Base-by-base conservation (phyloP, 1,284 basidiomycete species). In the Boletus semigastroideus region DNA sequence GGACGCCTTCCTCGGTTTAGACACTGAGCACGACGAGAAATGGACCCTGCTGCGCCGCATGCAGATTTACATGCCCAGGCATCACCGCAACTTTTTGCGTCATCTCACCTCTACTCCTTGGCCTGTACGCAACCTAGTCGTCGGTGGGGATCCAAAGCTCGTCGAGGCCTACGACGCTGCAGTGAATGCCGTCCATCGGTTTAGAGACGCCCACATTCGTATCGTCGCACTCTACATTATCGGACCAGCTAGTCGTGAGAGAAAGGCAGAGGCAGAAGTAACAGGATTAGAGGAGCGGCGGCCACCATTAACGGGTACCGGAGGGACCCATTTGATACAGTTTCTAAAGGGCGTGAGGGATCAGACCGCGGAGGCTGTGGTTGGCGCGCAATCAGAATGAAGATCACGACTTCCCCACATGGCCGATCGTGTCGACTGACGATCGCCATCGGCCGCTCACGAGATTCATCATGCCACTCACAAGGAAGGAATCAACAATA, bases 1-100 rank as follows among this genome's bases (percentile, higher is more conserved):
- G 42, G 94, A 97, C 67, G 78, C 91, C 42, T 97, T 97, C 74
- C 77, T 98, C 13, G 92, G 92, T 25, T 79, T 96, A 34, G 87
- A 92, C 63, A 84, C 87, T 28, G 51, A 56, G 16, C 20, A 37
- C 11, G 51, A 54, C 9, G 48, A 63, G 27, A 50, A 51, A 14
- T 68, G 62, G 46, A 78, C 77, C 54, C 89, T 94, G 70, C 79
- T 94, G 43, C 77, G 82, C 37, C 83, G 89, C 48, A 94, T 95
- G 92, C 83, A 88, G 59, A 71, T 75, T 12, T 96, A 95, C 74
- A 97, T 97, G 94, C 94, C 94, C 0, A 82, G 83, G 4, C 87
- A 90, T 62, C 96, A 98, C 71, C 87, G 95, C 40, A 77, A 82
- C 17, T 98, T 98, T 76, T 79, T 98, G 36, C 77, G 79, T 41